Evolutionary conservation across 169 alveolate species (phyloP).

Genomic region (Cryptosporidium felis): DNA sequence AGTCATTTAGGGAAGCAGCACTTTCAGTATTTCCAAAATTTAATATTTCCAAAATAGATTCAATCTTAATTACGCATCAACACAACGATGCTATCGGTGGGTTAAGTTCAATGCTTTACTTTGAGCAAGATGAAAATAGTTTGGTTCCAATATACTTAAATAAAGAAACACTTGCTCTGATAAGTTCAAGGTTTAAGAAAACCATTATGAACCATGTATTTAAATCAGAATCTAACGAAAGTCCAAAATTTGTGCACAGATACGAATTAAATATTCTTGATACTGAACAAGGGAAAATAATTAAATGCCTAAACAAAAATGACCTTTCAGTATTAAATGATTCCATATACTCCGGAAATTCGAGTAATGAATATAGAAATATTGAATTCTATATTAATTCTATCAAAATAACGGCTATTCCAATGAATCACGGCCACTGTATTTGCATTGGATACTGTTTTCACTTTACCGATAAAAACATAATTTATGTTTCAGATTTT

Average conservation of each 20-base stretch:
- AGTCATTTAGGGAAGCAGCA: constrained; percentile 74
- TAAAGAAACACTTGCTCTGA: constrained; percentile 9
- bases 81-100: constrained; percentile 79
- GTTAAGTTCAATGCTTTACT: constrained; percentile 4
- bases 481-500: constrained; percentile 42
- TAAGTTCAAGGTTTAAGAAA: not conserved
- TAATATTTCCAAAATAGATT: constrained; percentile 65
- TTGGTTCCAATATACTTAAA: constrained; percentile 41
- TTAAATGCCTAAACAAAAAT: not conserved
- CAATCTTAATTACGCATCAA: constrained; percentile 73
- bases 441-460: constrained; percentile 59
- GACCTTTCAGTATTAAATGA: not conserved
- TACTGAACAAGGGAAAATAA: not conserved
- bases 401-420: constrained; percentile 40
- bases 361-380: not conserved
- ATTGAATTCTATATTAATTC: constrained; percentile 10
- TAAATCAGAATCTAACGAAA: not conserved
- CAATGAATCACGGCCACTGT: constrained; percentile 68
- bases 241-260: not conserved
- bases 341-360: not conserved
- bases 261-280: constrained; percentile 50
- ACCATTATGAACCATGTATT: constrained; percentile 15
- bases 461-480: constrained; percentile 20
- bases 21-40: constrained; percentile 53
- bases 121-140: not conserved